Percentiles rank a stretch among this genome's conserved stretches.
phyloP scores from a whole-genome alignment of 1,139 yeast genomes.

The Arxiozyma bovina region DNA sequence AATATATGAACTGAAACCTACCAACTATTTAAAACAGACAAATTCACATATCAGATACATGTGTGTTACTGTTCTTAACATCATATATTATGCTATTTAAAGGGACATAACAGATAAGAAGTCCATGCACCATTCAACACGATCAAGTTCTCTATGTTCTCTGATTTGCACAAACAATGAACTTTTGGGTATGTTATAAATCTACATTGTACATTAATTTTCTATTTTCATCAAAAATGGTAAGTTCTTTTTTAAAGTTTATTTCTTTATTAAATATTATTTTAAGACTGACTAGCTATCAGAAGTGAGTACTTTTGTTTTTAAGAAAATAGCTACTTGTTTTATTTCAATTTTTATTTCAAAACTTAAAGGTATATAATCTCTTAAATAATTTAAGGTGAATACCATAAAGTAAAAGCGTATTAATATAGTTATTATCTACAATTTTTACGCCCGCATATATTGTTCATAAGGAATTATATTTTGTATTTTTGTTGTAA shows the following conservation, averaged over 20 bases:
- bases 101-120: not conserved
- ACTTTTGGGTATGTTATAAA: too few relatives aligned
- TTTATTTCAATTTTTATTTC: too few relatives aligned
- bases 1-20: too few relatives aligned
- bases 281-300: not conserved
- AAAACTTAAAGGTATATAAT: not conserved
- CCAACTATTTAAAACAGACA: not conserved
- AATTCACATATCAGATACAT: too few relatives aligned
- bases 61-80: too few relatives aligned
- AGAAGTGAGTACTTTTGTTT: not conserved
- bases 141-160: too few relatives aligned
- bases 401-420: not conserved
- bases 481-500: too few relatives aligned
- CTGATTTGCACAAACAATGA: not conserved
- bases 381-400: not conserved
- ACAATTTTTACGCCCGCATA: too few relatives aligned
- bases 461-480: too few relatives aligned
- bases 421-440: not conserved
- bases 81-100: too few relatives aligned
- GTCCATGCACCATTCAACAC: not conserved
- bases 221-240: not conserved
- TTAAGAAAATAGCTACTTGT: not conserved
- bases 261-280: not conserved
- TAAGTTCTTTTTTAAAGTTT: too few relatives aligned
- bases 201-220: too few relatives aligned